These are phyloP conservation scores for Ascochyta viciae-villosae DNA, from an alignment of 2,329 filamentous ascomycete species.

Conservation along the genomic window DNA sequence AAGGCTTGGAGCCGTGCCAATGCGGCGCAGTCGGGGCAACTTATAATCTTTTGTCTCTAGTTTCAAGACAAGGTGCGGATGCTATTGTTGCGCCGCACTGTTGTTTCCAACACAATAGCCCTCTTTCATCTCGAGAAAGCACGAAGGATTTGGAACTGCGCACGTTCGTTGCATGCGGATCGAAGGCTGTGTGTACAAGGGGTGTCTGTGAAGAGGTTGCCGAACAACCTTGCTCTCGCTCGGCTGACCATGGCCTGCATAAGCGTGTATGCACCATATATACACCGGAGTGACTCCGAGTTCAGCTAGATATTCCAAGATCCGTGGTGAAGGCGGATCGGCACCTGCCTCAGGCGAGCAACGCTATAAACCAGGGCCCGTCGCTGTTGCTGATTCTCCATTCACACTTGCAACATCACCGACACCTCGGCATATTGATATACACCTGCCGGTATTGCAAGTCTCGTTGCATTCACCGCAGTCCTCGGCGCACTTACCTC, in stretches of 20 bases:
- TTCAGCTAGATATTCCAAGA: neutral
- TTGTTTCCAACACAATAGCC: neutral
- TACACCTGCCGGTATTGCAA: neutral
- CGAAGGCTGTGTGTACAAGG: neutral
- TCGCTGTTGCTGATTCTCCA: constrained; percentile 5
- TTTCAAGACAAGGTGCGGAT: neutral
- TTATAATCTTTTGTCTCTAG: neutral
- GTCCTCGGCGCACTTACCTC: neutral
- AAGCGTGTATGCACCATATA: constrained; percentile 8
- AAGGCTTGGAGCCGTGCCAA: neutral
- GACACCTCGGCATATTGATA: constrained; percentile 1
- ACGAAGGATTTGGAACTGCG: neutral
- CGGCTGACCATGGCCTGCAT: constrained; percentile 10
- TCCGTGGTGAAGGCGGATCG: neutral
- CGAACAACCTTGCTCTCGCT: neutral
- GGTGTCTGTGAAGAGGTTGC: neutral
- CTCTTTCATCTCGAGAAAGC: neutral
- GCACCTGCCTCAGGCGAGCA: constrained; percentile 2
- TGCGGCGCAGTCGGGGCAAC: neutral
- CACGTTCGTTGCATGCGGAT: neutral
- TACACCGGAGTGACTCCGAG: constrained; percentile 1
- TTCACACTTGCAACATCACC: constrained; percentile 1
- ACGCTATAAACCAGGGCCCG: neutral
- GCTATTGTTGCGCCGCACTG: neutral
- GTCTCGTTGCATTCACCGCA: neutral